A percentile compares a stretch with the other conserved stretches of the same genome.
Evolutionary conservation across 2,329 filamentous ascomycete species (phyloP).

Genomic region (Ophiostoma novo-ulmi): DNA sequence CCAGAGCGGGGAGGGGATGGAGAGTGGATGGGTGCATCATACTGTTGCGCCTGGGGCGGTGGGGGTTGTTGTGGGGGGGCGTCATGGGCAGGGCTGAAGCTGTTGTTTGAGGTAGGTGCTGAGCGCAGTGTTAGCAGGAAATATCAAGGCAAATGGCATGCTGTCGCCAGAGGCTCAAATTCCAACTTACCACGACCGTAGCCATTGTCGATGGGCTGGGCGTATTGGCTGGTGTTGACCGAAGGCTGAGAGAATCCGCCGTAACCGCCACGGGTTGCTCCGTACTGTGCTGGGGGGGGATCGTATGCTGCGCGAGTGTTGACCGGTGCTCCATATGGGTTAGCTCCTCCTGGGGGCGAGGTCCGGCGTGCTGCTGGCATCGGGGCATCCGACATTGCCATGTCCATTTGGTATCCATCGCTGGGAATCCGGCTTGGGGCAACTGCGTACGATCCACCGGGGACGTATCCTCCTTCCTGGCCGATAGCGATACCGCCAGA

Average conservation of each 20-base stretch:
- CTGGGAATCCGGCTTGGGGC: slow-evolving; percentile 15
- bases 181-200: slow-evolving; percentile 27
- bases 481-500: neutral
- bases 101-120: slow-evolving; percentile 38
- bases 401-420: slow-evolving; percentile 24
- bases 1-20: slow-evolving; percentile 24
- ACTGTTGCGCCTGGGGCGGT: slow-evolving; percentile 39
- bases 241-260: slow-evolving; percentile 49
- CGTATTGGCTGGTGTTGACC: slow-evolving; percentile 22
- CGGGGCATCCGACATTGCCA: slow-evolving; percentile 25
- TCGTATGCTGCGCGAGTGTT: slow-evolving; percentile 18
- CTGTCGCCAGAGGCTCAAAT: slow-evolving; percentile 36
- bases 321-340: slow-evolving; percentile 19
- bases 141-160: neutral
- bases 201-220: slow-evolving; percentile 24
- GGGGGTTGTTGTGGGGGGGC: slow-evolving; percentile 16
- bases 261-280: slow-evolving; percentile 43
- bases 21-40: slow-evolving; percentile 36
- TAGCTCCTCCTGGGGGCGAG: slow-evolving; percentile 20
- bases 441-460: slow-evolving; percentile 23
- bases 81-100: slow-evolving; percentile 42
- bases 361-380: slow-evolving; percentile 19
- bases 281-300: neutral
- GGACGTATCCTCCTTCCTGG: slow-evolving; percentile 24
- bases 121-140: slow-evolving; percentile 32